Base-by-base conservation (phyloP, 2,329 filamentous ascomycete species). In the Colletotrichum acutatum region DNA sequence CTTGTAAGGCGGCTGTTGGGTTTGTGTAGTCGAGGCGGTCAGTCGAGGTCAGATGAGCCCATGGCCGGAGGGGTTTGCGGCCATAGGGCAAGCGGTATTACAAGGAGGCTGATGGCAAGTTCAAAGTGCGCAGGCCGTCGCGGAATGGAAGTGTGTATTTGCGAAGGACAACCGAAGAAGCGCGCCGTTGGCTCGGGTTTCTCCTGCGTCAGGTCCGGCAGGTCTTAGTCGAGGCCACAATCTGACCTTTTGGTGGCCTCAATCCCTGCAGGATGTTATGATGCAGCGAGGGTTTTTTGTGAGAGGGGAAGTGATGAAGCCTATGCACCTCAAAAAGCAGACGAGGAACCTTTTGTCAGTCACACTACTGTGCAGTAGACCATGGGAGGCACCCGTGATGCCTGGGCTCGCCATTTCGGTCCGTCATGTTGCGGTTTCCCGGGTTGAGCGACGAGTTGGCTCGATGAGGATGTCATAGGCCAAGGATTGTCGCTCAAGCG, bases 11-110 rank as follows among this genome's bases (percentile, higher is more conserved):
- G 70, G 70, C 60, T 72, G 66, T 60, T 54, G 70, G 66, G 70
- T 54, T 1, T 56, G 66, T 26, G 59, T 53, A 54, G 61, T 59
- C 46, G 68, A 70, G 70, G 70, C 66, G 70, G 70, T 72, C 70
- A 70, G 66, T 70, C 49, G 54, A 72, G 70, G 60, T 72, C 70
- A 72, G 70, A 72, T 70, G 70, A 70, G 66, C 70, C 54, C 58
- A 56, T 37, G 66, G 66, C 24, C 66, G 56, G 66, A 72, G 66
- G 66, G 60, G 60, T 32, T 60, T 65, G 30, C 59, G 66, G 32
- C 60, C 60, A 46, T 42, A 32, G 53, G 34, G 32, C 26, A 52
- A 60, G 70, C 66, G 42, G 59, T 54, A 24, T 72, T 53, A 11
- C 66, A 59, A 30, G 54, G 37, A 46, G 64, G 52, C 28, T 46